These are phyloP conservation scores for Claviceps arundinis DNA, from an alignment of 2,329 filamentous ascomycete species.

Conservation along the genomic window DNA sequence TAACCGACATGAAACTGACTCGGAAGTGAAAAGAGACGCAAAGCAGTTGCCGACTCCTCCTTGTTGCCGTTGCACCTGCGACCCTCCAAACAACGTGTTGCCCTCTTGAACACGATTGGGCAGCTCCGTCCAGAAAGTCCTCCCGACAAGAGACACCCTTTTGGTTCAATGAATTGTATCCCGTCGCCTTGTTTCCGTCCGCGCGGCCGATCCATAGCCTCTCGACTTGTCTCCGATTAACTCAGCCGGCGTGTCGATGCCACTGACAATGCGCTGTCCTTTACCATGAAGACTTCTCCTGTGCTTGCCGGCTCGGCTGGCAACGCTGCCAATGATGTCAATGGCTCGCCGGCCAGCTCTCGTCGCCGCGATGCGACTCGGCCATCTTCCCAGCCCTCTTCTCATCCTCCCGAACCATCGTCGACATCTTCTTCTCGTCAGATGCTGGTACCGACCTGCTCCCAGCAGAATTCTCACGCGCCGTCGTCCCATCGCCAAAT, in stretches of 20 bases:
- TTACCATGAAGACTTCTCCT: slow-evolving; percentile 46
- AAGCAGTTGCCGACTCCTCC: neutral
- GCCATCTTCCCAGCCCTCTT: slow-evolving; percentile 13
- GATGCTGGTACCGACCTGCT: slow-evolving; percentile 9
- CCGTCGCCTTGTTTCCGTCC: neutral
- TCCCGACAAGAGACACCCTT: neutral
- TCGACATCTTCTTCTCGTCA: neutral
- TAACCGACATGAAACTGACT: neutral
- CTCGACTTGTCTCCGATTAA: neutral
- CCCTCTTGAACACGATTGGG: neutral
- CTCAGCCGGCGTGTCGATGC: neutral
- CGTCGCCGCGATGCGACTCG: slow-evolving; percentile 17
- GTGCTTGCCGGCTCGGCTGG: slow-evolving; percentile 31
- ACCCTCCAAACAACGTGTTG: neutral
- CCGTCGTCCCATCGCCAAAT: neutral
- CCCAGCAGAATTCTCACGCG: slow-evolving; percentile 8
- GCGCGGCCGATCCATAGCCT: neutral
- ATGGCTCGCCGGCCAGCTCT: slow-evolving; percentile 37
- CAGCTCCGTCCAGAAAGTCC: neutral
- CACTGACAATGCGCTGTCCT: slow-evolving; percentile 34
- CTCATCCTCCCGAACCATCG: slow-evolving; percentile 14
- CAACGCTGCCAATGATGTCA: slow-evolving; percentile 32
- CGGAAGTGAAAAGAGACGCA: neutral
- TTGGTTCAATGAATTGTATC: slow-evolving; percentile 3
- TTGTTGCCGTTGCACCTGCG: neutral